Evolutionary conservation across 345 rosid genomes (phyloP), one percentile per base, ranked within the genome.

Genomic region (Arabis hirsuta): DNA sequence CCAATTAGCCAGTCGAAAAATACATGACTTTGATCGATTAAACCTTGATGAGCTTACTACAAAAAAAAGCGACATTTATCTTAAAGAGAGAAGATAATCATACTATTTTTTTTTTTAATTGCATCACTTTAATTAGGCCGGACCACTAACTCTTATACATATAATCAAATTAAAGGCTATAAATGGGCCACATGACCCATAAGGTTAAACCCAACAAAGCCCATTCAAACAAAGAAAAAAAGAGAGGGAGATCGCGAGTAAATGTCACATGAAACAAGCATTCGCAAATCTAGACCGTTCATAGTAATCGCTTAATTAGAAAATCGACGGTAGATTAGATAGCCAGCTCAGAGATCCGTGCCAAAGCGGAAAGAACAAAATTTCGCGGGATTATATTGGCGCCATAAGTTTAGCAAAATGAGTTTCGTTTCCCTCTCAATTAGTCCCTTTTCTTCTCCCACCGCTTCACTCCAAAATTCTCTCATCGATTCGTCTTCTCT

Each of bases 361-460:
- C 41, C 71, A 62, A 29, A 31, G 13, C n/a, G 6, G 1, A 11
- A 42, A 16, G 27, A 6, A 7, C 2, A 7, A 0, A 4, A 1
- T 13, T 29, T 26, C 19, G 69, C 70, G 79, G 74, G 79, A 48
- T 31, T 11, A 44, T 2, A 38, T 47, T 69, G 72, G 61, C 79
- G 79, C 67, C 63, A 70, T 12, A 41, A 27, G 0, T 9, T 9
- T 6, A 4, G 11, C 9, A 39, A 47, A 73, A 47, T 2, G 14
- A 36, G 45, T 69, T 69, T 68, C 29, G 63, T 68, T 75, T 75
- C 70, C 74, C 79, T 67, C 79, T 67, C 31, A 74, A 11, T 50
- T n/a, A 1, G 36, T 20, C 54, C 55, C 19, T 51, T 54, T 61
- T 75, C 79, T 54, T 61, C 73, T 70, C 31, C 24, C 78, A 11